Percentiles rank a stretch among this genome's conserved stretches.
phyloP scores from a whole-genome alignment of 495 filamentous ascomycete genomes.

The Aspergillus funiculosus region DNA sequence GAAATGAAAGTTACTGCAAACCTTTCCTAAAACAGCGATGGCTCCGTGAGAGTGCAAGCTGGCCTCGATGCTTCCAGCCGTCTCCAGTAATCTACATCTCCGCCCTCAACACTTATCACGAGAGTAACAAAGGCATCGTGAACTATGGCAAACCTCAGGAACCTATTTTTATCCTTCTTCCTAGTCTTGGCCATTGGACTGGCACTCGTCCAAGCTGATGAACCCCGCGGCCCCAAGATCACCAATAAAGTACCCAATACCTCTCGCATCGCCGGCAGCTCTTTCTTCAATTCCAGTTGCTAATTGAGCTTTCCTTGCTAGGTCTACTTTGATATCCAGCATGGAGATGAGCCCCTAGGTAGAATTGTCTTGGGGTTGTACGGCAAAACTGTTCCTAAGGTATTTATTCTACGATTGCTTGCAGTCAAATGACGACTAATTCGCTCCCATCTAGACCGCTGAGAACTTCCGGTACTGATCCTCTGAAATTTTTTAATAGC shows the following conservation, averaged over 20 bases:
- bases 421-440: slow-evolving; percentile 7
- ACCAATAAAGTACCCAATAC: slow-evolving; percentile 67
- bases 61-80: slow-evolving; percentile 27
- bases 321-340: slow-evolving; percentile 92
- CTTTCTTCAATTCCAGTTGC: background rate
- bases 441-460: slow-evolving; percentile 55
- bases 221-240: slow-evolving; percentile 90
- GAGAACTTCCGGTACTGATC: slow-evolving; percentile 83
- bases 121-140: slow-evolving; percentile 13
- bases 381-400: slow-evolving; percentile 95
- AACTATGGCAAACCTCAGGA: slow-evolving; percentile 47
- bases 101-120: slow-evolving; percentile 10
- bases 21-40: slow-evolving; percentile 7
- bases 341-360: slow-evolving; percentile 80
- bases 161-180: slow-evolving; percentile 57
- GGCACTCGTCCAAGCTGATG: slow-evolving; percentile 62
- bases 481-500: too few relatives aligned
- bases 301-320: slow-evolving; percentile 21
- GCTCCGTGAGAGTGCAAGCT: slow-evolving; percentile 40
- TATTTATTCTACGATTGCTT: slow-evolving; percentile 23
- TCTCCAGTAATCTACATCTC: slow-evolving; percentile 12
- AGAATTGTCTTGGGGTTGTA: slow-evolving; percentile 92
- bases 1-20: background rate
- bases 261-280: background rate
- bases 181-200: slow-evolving; percentile 63